A percentile compares a stretch with the other conserved stretches of the same genome.
These are phyloP conservation scores for Carex scoparia DNA, from an alignment of 176 grass and related monocot species.

Conservation along the genomic window DNA sequence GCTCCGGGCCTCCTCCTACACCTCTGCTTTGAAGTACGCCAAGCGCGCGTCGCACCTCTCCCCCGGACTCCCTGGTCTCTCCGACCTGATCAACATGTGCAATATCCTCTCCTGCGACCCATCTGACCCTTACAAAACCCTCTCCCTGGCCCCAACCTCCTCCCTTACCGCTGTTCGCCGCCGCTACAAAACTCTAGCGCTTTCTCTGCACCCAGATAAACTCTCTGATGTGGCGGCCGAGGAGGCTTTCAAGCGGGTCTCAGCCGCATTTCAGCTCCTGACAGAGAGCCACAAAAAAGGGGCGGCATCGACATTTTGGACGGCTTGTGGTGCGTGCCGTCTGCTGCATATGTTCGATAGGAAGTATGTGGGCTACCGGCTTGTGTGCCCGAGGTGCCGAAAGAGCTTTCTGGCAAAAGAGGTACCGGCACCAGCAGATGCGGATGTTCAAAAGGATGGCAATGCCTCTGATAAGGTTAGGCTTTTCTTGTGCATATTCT, in stretches of 20 bases:
- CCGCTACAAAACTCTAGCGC: constrained; percentile 66
- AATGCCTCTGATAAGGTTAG: constrained; percentile 1
- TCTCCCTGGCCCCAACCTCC: constrained; percentile 36
- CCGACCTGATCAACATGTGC: constrained; percentile 38
- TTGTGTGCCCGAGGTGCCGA: constrained; percentile 76
- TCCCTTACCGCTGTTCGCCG: constrained; percentile 34
- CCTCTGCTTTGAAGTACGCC: constrained; percentile 59
- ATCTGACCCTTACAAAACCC: constrained; percentile 42
- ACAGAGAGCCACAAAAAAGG: constrained; percentile 26
- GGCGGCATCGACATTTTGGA: constrained; percentile 56
- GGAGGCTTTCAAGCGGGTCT: constrained; percentile 52
- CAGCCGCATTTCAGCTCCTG: constrained; percentile 54
- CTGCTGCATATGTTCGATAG: constrained; percentile 85
- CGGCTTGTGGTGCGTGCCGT: constrained; percentile 70
- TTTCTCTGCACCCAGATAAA: constrained; percentile 40
- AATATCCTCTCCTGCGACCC: constrained; percentile 51
- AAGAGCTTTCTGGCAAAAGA: constrained; percentile 73
- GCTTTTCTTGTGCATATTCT: background rate
- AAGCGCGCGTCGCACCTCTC: constrained; percentile 49
- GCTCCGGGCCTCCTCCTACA: constrained; percentile 33
- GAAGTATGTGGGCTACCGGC: constrained; percentile 69
- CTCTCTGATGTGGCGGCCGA: constrained; percentile 26
- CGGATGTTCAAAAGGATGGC: background rate
- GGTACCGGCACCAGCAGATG: constrained; percentile 38
- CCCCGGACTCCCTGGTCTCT: constrained; percentile 23